A percentile compares a stretch with the other conserved stretches of the same genome.
Conservation (phyloP, 1,284 basidiomycete species). For the Coniophora puteana region DNA sequence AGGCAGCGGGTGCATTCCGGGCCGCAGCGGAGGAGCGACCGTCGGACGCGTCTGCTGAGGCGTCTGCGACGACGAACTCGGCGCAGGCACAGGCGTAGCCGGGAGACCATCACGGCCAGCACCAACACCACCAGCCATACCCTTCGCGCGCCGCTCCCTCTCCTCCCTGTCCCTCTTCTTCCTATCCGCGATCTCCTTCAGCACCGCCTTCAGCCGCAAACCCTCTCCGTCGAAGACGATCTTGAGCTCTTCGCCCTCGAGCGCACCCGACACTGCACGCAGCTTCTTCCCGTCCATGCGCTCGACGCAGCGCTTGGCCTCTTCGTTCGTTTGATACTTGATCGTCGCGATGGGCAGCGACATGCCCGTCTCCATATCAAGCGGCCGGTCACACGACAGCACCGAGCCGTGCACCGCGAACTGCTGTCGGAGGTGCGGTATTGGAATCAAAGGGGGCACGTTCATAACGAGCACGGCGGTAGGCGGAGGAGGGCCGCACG, state of each 20-base stretch:
- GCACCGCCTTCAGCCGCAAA: slow-evolving; percentile 49
- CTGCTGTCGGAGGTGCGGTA: slow-evolving; percentile 62
- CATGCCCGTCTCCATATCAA: slow-evolving; percentile 77
- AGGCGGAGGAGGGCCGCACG: slow-evolving; percentile 73
- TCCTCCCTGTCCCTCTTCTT: slow-evolving; percentile 48
- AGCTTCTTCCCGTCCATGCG: slow-evolving; percentile 55
- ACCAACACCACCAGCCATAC: slow-evolving; percentile 22
- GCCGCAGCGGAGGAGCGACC: no score
- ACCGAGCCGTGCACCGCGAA: slow-evolving; percentile 71
- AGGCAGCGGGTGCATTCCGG: no score
- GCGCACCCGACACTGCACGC: slow-evolving; percentile 28
- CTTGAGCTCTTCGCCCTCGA: slow-evolving; percentile 44
- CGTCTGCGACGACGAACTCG: slow-evolving; percentile 16
- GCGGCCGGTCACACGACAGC: slow-evolving; percentile 73
- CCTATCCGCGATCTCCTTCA: slow-evolving; percentile 57
- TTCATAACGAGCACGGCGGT: slow-evolving; percentile 73
- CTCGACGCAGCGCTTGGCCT: slow-evolving; percentile 61
- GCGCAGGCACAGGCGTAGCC: slow-evolving; percentile 17
- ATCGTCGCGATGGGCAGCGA: slow-evolving; percentile 83
- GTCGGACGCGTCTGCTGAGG: no score
- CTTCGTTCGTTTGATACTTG: slow-evolving; percentile 58
- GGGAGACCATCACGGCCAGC: slow-evolving; percentile 18
- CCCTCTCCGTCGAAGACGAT: slow-evolving; percentile 66
- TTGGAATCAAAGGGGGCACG: slow-evolving; percentile 71
- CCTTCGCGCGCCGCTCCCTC: slow-evolving; percentile 32